Base-by-base conservation (phyloP, 176 grass and related monocot species). In the Elymus sibiricus region DNA sequence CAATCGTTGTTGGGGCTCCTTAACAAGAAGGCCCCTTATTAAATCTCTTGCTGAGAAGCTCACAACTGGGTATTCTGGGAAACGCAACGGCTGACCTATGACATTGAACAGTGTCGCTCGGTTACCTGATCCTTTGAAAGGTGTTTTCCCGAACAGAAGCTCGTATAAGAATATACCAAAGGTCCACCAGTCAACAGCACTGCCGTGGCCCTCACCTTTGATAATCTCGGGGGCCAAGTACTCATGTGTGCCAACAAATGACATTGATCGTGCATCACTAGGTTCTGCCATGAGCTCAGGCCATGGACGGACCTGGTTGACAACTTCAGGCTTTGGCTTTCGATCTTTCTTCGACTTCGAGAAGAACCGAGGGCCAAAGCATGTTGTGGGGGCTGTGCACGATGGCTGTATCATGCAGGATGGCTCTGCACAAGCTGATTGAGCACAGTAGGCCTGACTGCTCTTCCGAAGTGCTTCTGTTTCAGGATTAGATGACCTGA, bases 161-260 rank as follows among this genome's bases (percentile, higher is more conserved):
- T 95, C 95, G 17, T 98, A 92, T 75, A 98, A 75, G 85, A 98
- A 95, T 60, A 98, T 93, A 58, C 95, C 95, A 47, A 95, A 95
- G 9, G 93, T 98, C 95, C 95, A 98, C 95, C 95, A 98, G 53
- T 98, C 95, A 47, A 98, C 95, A 9, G 93, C 95, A n/a, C 95
- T 95, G 2, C 95, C 95, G 6, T 98, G 95, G 16, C 95, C 95
- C 72, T 98, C 95, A 10, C 93, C 95, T 78, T 98, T 95, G 87
- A 98, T 92, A 75, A 98, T 98, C 76, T 98, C 95, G 7, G 95
- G 95, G 21, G 95, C 95, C 79, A 98, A 86, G 82, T 98, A 95
- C 37, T 98, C 93, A n/a, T 98, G 95, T 16, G 95, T 98, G 58
- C 93, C 95, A 14, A 97, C 95, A 81, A 94, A 94, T 71, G 92